Percentiles rank a stretch among this genome's conserved stretches.
These are phyloP conservation scores for Hyparrhenia diplandra DNA, from an alignment of 176 grass and related monocot species.

Conservation along the genomic window DNA sequence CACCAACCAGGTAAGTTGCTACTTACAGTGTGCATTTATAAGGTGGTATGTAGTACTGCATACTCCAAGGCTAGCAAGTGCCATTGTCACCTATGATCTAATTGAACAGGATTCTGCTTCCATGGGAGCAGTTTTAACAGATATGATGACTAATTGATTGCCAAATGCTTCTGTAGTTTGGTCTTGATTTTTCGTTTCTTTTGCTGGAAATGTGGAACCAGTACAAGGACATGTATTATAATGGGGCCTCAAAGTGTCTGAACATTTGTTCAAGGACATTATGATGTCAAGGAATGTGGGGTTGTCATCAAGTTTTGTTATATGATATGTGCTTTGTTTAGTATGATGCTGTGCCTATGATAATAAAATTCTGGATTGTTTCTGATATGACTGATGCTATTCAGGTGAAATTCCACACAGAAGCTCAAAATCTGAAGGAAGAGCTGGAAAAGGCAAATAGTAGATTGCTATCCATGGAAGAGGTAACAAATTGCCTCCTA, in stretches of 20 bases:
- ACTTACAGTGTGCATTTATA: conserved; percentile 10
- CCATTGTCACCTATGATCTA: conserved; percentile 6
- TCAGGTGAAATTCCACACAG: conserved; percentile 60
- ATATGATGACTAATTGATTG: background rate
- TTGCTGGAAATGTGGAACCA: background rate
- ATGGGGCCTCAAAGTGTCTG: background rate
- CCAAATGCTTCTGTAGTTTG: background rate
- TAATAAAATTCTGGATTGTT: background rate
- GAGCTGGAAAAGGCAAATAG: conserved; percentile 68
- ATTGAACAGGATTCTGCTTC: background rate
- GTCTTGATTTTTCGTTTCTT: background rate
- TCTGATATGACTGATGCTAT: conserved; percentile 15
- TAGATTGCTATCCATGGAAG: conserved; percentile 63
- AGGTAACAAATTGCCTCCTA: conserved; percentile 36
- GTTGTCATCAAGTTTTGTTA: background rate
- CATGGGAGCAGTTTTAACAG: background rate
- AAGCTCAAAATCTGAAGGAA: conserved; percentile 56
- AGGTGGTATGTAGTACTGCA: background rate
- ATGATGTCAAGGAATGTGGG: background rate
- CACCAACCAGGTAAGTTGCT: conserved; percentile 66
- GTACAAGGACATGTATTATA: no score
- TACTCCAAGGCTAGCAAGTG: background rate
- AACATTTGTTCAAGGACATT: background rate
- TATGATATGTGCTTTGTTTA: background rate
- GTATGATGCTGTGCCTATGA: background rate